A percentile compares a stretch with the other conserved stretches of the same genome.
These are phyloP conservation scores for Aurantiochytrium sp. DNA, from an alignment of 108 stramenopile species.

Conservation along the genomic window DNA sequence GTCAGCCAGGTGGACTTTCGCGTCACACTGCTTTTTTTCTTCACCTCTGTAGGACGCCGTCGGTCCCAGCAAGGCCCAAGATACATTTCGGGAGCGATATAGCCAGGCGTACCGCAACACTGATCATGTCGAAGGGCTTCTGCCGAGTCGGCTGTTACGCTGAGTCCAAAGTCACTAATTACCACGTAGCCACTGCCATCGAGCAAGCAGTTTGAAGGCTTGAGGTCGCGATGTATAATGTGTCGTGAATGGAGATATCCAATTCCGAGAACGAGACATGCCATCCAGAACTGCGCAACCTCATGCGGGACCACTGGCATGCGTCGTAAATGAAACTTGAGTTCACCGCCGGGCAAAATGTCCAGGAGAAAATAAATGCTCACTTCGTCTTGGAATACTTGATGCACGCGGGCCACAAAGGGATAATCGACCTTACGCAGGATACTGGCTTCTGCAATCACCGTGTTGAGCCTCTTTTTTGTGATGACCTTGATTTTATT, in stretches of 20 bases:
- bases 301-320: neutral
- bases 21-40: neutral
- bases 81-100: slow-evolving; percentile 8
- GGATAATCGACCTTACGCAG: neutral
- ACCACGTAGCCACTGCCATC: slow-evolving; percentile 26
- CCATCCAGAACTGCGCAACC: neutral
- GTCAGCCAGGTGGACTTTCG: neutral
- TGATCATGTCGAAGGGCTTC: neutral
- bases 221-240: slow-evolving; percentile 53
- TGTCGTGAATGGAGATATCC: slow-evolving; percentile 29
- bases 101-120: slow-evolving; percentile 12
- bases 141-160: neutral
- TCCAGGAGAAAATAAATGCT: neutral
- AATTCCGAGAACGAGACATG: slow-evolving; percentile 28
- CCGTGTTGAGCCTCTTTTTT: neutral
- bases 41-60: neutral
- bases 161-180: slow-evolving; percentile 47
- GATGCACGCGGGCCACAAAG: neutral
- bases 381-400: neutral
- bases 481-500: neutral
- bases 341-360: neutral
- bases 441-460: neutral
- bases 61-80: slow-evolving; percentile 7
- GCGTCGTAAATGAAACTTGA: neutral
- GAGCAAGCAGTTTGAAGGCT: slow-evolving; percentile 37